Evolutionary conservation across 768 basidiomycete species (phyloP).

Genomic region (Pleurotus pulmonarius): DNA sequence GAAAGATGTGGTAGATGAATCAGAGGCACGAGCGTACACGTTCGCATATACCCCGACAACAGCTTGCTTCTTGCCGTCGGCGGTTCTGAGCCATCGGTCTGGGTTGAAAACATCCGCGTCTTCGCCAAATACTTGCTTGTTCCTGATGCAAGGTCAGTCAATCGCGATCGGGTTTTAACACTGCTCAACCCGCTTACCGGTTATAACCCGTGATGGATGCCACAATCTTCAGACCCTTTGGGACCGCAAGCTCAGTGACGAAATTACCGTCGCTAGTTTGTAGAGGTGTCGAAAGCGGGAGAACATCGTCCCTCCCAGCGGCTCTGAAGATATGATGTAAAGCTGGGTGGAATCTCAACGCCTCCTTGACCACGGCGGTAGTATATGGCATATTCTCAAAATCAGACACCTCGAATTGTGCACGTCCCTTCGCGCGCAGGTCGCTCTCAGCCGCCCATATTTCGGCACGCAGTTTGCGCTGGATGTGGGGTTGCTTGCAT

Average conservation of each 20-base stretch:
- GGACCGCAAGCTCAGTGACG: conserved; percentile 40
- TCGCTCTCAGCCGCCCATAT: conserved; percentile 18
- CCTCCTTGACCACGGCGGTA: conserved; percentile 33
- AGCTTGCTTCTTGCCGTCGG: conserved; percentile 32
- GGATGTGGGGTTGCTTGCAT: conserved; percentile 40
- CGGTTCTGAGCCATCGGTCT: conserved; percentile 45
- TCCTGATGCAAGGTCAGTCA: conserved; percentile 22
- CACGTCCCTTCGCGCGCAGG: conserved; percentile 11
- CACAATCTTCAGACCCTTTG: conserved; percentile 48
- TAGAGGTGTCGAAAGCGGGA: conserved; percentile 57
- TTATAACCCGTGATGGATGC: conserved; percentile 54
- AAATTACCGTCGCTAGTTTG: conserved; percentile 39
- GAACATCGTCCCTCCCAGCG: conserved; percentile 47
- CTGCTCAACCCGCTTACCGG: conserved; percentile 27
- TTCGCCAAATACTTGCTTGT: conserved; percentile 49
- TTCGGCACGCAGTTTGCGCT: conserved; percentile 49
- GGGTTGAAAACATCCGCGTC: conserved; percentile 55
- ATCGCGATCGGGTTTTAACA: not conserved
- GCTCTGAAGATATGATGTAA: conserved; percentile 50
- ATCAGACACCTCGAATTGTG: conserved; percentile 18
- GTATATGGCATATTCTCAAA: conserved; percentile 29
- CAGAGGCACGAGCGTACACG: conserved; percentile 28
- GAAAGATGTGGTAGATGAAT: not conserved
- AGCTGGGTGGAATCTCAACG: conserved; percentile 51
- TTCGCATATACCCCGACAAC: conserved; percentile 44